These are phyloP conservation scores for Apiotrichum sp. DNA, from an alignment of 1,284 basidiomycete species.

Conservation along the genomic window DNA sequence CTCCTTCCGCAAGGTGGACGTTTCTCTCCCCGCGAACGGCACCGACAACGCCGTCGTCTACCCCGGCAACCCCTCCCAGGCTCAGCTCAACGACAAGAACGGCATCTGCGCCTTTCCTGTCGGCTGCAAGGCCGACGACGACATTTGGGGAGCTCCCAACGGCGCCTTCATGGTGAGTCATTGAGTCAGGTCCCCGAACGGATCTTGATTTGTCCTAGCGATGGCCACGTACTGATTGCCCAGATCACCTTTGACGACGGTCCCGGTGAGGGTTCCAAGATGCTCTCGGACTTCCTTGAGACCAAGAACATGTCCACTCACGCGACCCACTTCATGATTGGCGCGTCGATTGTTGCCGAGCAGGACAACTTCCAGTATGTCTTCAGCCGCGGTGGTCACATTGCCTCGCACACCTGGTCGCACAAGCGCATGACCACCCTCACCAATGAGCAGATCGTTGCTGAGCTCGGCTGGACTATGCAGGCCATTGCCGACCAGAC, in stretches of 20 bases:
- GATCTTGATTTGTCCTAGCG: no score
- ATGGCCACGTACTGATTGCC: not conserved
- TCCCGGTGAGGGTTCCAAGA: slow-evolving; percentile 49
- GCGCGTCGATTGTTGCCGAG: not conserved
- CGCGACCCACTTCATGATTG: slow-evolving; percentile 52
- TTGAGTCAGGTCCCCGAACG: not conserved
- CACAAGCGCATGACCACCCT: slow-evolving; percentile 40
- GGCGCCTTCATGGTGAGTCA: slow-evolving; percentile 35
- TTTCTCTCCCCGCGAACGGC: not conserved
- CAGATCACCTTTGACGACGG: slow-evolving; percentile 51
- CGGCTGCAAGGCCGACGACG: slow-evolving; percentile 29
- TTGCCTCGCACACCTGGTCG: slow-evolving; percentile 2
- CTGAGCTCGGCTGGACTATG: slow-evolving; percentile 52
- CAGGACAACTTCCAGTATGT: not conserved
- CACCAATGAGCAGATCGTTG: slow-evolving; percentile 54
- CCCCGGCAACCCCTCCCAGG: slow-evolving; percentile 13
- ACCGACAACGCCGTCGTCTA: slow-evolving; percentile 17
- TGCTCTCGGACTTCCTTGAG: slow-evolving; percentile 51
- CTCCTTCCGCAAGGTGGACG: slow-evolving; percentile 8
- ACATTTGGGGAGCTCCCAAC: slow-evolving; percentile 30
- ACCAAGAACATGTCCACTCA: slow-evolving; percentile 48
- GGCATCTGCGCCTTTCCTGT: slow-evolving; percentile 44
- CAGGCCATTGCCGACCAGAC: slow-evolving; percentile 44
- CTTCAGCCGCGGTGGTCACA: not conserved
- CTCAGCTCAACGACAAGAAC: slow-evolving; percentile 5